These are phyloP conservation scores for Tuber calosporum DNA, from an alignment of 495 filamentous ascomycete species.

Conservation along the genomic window DNA sequence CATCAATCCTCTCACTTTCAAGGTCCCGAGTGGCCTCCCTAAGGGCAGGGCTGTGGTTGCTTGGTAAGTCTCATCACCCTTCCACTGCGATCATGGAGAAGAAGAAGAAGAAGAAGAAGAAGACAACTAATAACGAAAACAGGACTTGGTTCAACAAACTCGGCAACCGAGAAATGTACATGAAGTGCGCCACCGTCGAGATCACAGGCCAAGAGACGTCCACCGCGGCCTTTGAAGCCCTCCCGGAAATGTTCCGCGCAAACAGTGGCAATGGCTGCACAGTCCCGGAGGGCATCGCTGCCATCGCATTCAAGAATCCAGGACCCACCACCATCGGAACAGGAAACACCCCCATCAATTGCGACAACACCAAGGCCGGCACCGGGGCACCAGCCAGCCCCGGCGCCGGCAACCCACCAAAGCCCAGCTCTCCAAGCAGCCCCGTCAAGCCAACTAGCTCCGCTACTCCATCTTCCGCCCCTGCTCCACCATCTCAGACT, in stretches of 20 bases:
- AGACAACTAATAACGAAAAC: neutral
- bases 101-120: too few relatives aligned
- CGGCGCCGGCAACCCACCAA: too few relatives aligned
- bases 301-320: conserved; percentile 38
- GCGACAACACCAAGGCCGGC: conserved; percentile 25
- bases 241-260: conserved; percentile 74
- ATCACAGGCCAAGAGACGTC: conserved; percentile 48
- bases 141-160: conserved; percentile 82
- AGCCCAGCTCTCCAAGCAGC: neutral
- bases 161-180: conserved; percentile 89
- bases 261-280: conserved; percentile 53
- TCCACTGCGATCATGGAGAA: neutral
- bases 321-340: conserved; percentile 21
- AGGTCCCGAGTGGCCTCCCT: conserved; percentile 52
- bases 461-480: neutral
- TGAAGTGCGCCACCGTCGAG: conserved; percentile 75
- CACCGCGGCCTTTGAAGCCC: conserved; percentile 42
- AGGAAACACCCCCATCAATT: conserved; percentile 16
- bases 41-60: conserved; percentile 62
- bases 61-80: conserved; percentile 47
- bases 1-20: conserved; percentile 49
- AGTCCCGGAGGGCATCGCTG: conserved; percentile 19
- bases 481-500: conserved; percentile 2
- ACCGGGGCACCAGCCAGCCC: neutral
- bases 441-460: neutral